Evolutionary conservation across 345 rosid genomes (phyloP).

Genomic region (Gossypium stocksii): DNA sequence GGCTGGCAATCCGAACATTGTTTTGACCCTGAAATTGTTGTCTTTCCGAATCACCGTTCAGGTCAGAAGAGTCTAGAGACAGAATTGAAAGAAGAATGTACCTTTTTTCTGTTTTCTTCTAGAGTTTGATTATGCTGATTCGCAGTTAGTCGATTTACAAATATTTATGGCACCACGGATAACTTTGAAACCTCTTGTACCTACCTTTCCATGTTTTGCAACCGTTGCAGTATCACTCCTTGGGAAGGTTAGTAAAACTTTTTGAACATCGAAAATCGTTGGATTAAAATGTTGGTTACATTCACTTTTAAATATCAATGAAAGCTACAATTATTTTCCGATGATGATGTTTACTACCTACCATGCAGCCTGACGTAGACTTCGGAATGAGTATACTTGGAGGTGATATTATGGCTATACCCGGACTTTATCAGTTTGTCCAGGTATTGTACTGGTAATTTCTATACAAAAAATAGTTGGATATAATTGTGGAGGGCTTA

Average conservation of each 20-base stretch:
- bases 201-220: slow-evolving; percentile 78
- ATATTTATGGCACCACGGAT: slow-evolving; percentile 48
- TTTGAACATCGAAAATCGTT: background rate
- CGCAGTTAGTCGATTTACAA: slow-evolving; percentile 66
- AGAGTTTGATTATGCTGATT: slow-evolving; percentile 22
- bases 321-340: slow-evolving; percentile 10
- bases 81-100: slow-evolving; percentile 1
- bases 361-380: slow-evolving; percentile 66
- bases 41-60: slow-evolving; percentile 50
- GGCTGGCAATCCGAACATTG: slow-evolving; percentile 78
- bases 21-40: slow-evolving; percentile 49
- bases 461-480: background rate
- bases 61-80: slow-evolving; percentile 36
- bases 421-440: slow-evolving; percentile 69
- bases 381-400: slow-evolving; percentile 70
- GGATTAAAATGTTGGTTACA: background rate
- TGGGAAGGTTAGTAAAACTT: slow-evolving; percentile 48
- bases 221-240: slow-evolving; percentile 56
- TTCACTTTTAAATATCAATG: background rate
- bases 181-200: slow-evolving; percentile 67
- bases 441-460: slow-evolving; percentile 68
- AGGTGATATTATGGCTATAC: slow-evolving; percentile 83
- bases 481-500: background rate
- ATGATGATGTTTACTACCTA: background rate
- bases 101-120: background rate